Evolutionary conservation across 164 flowering plant species (phyloP).

Genomic region (Tinospora cordifolia): DNA sequence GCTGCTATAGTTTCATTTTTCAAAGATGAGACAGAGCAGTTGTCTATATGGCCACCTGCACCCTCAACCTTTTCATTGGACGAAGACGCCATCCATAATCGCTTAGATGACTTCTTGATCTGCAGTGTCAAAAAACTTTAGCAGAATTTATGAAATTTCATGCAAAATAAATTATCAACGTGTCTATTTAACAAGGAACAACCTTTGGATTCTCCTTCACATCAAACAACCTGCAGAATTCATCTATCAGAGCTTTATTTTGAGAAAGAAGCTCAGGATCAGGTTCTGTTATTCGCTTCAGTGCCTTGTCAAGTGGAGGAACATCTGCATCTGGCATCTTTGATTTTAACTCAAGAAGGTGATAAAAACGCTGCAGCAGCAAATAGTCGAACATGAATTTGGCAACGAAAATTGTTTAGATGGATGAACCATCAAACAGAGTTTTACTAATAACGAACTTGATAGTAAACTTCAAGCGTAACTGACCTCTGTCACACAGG

Average conservation of each 20-base stretch:
- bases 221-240: slow-evolving; percentile 49
- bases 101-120: slow-evolving; percentile 63
- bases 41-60: slow-evolving; percentile 15
- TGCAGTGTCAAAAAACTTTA: slow-evolving; percentile 26
- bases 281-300: slow-evolving; percentile 69
- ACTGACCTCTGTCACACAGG: no score
- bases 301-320: slow-evolving; percentile 74
- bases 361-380: slow-evolving; percentile 68
- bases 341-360: slow-evolving; percentile 63
- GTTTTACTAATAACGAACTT: not conserved
- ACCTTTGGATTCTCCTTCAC: slow-evolving; percentile 84
- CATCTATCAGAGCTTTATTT: slow-evolving; percentile 44
- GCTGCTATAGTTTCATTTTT: slow-evolving; percentile 24
- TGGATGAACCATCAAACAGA: not conserved
- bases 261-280: slow-evolving; percentile 57
- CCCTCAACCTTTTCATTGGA: slow-evolving; percentile 40
- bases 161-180: not conserved
- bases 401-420: not conserved
- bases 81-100: slow-evolving; percentile 40
- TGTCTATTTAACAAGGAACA: not conserved
- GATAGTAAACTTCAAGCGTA: no score
- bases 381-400: not conserved
- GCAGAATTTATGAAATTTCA: not conserved
- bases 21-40: slow-evolving; percentile 18
- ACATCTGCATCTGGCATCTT: slow-evolving; percentile 66